Base-by-base conservation (phyloP, 2,329 filamentous ascomycete species). In the Penicillium janthinellum region DNA sequence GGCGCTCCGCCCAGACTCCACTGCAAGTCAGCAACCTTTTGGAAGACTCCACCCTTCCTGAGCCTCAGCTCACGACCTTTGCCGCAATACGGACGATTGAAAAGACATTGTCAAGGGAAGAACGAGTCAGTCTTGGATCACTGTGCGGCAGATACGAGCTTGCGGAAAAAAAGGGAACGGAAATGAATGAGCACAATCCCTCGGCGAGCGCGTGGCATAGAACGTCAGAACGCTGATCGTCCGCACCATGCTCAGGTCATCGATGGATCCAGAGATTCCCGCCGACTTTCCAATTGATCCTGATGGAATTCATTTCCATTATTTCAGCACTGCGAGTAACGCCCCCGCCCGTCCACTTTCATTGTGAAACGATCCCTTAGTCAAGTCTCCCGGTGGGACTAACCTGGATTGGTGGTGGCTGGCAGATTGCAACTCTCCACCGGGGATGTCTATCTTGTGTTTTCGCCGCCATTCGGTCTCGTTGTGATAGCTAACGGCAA, bases 381-480 rank as follows among this genome's bases (percentile, higher is more conserved):
- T 45, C 5, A 17, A 47, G 6, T 31, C 14, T 1, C 10, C 25
- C 14, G 7, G 44, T 47, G 44, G 22, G n/a, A n/a, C 25, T 31
- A 47, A 14, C 25, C 22, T 47, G 42, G 5, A 45, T 45, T 15
- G 8, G 8, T 20, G 15, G 22, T 45, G 44, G 44, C 44, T 47
- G 44, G 20, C 22, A 47, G 44, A 22, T 42, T 31, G 28, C n/a
- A 20, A 17, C 39, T 31, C 14, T 47, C 25, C 25, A 49, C 45
- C 10, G n/a, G 31, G 35, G 31, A 59, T 58, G 42, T 53, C 61
- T 59, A 64, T 61, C 42, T 58, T 39, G 31, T 50, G 35, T 59
- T 60, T 35, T 28, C 51, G 57, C 52, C 37, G 42, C 31, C 42
- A 48, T 50, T 56, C 63, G 58, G 58, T 61, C 60, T 34, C 53